Conservation (phyloP, 352 stramenopile genomes). For the Peronospora destructor region DNA sequence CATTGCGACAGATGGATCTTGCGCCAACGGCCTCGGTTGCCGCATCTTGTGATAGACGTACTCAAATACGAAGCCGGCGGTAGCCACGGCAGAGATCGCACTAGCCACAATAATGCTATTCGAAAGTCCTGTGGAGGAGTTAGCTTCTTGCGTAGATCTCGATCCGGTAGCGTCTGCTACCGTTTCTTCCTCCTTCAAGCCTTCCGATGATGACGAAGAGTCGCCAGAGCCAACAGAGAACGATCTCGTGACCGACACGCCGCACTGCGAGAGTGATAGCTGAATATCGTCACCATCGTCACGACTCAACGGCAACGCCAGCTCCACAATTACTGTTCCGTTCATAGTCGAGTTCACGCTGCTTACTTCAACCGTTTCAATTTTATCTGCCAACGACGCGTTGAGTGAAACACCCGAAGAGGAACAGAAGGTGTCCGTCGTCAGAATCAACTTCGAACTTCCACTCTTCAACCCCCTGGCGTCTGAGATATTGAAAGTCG, state of each 20-base stretch:
- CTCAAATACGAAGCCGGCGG: slow-evolving; percentile 66
- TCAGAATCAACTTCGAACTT: slow-evolving; percentile 32
- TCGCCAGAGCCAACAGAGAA: slow-evolving; percentile 19
- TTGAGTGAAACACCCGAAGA: slow-evolving; percentile 31
- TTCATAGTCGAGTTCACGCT: slow-evolving; percentile 37
- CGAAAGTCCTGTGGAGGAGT: slow-evolving; percentile 47
- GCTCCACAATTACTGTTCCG: slow-evolving; percentile 35
- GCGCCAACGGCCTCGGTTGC: slow-evolving; percentile 23
- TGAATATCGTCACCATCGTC: slow-evolving; percentile 24
- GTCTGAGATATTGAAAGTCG: slow-evolving; percentile 35
- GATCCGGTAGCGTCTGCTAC: slow-evolving; percentile 16
- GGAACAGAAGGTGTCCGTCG: slow-evolving; percentile 38
- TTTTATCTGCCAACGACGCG: slow-evolving; percentile 17
- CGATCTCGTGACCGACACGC: slow-evolving; percentile 22
- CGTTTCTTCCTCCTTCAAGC: slow-evolving; percentile 5
- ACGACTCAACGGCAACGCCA: slow-evolving; percentile 30
- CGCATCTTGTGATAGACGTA: slow-evolving; percentile 64
- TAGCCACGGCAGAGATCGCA: slow-evolving; percentile 52
- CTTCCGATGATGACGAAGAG: slow-evolving; percentile 15
- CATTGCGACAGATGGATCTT: slow-evolving; percentile 17
- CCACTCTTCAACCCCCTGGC: slow-evolving; percentile 28
- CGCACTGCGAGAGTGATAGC: slow-evolving; percentile 47
- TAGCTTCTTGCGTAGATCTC: slow-evolving; percentile 45
- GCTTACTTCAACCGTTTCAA: slow-evolving; percentile 24
- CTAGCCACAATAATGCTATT: slow-evolving; percentile 66